Conservation (phyloP, 2,329 filamentous ascomycete genomes). For the Aspergillus novofumigatus region DNA sequence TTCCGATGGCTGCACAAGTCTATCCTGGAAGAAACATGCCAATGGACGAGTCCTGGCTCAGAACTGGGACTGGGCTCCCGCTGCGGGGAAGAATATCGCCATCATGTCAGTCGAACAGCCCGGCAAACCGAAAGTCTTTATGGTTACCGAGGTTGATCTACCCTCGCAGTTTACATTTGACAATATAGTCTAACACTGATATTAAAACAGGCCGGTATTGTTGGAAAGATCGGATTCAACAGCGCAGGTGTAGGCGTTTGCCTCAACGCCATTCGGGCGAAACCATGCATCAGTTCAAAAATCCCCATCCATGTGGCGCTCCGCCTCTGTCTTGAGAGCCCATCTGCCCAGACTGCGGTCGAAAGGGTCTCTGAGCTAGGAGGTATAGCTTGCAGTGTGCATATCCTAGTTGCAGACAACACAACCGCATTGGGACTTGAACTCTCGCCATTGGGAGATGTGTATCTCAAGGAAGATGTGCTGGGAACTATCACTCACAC, state of each 20-base stretch:
- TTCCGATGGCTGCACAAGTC: conserved; percentile 55
- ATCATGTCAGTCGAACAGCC: conserved; percentile 45
- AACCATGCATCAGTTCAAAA: conserved; percentile 48
- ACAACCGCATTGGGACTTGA: conserved; percentile 25
- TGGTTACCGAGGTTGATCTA: conserved; percentile 48
- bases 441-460: conserved; percentile 26
- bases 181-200: neutral
- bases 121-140: conserved; percentile 47
- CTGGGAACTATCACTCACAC: conserved; percentile 40
- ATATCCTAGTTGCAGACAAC: conserved; percentile 53
- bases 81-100: conserved; percentile 51
- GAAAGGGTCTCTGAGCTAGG: conserved; percentile 39
- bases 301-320: conserved; percentile 61
- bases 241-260: conserved; percentile 54
- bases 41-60: conserved; percentile 45
- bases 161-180: too few species aligned
- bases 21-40: conserved; percentile 47
- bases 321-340: conserved; percentile 52
- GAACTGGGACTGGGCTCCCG: conserved; percentile 58
- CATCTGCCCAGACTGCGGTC: conserved; percentile 46
- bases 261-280: conserved; percentile 59
- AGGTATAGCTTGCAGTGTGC: conserved; percentile 54
- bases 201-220: conserved; percentile 44
- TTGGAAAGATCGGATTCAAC: conserved; percentile 66
- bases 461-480: conserved; percentile 32